phyloP scores from a whole-genome alignment of 1,284 basidiomycete genomes.

The Boletus mariae region DNA sequence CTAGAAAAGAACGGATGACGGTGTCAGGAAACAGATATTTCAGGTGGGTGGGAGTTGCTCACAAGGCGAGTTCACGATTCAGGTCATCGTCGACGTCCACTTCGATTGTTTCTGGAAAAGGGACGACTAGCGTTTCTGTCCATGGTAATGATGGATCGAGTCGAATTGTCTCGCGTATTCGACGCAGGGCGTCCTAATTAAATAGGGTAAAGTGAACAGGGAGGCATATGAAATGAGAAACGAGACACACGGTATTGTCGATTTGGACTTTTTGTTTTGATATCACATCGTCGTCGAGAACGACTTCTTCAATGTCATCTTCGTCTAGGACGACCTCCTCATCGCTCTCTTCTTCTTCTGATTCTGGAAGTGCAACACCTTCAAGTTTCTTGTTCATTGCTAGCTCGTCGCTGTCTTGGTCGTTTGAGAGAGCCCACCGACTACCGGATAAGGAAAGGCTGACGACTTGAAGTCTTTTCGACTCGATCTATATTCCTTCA shows the following conservation, averaged over 20 bases:
- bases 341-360: constrained; percentile 38
- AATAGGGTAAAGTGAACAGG: not conserved
- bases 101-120: constrained; percentile 71
- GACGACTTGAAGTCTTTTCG: constrained; percentile 14
- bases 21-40: not conserved
- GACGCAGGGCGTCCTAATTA: constrained; percentile 68
- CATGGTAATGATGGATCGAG: constrained; percentile 76
- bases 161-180: constrained; percentile 77
- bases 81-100: constrained; percentile 87
- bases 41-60: constrained; percentile 22
- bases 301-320: constrained; percentile 59
- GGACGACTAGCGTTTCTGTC: constrained; percentile 80
- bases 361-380: constrained; percentile 8
- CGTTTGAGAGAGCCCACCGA: not conserved
- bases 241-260: constrained; percentile 66
- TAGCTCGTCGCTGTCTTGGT: not conserved
- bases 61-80: constrained; percentile 94
- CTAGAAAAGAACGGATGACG: constrained; percentile 38
- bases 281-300: constrained; percentile 73
- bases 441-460: constrained; percentile 20
- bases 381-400: constrained; percentile 15
- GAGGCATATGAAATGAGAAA: not conserved
- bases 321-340: constrained; percentile 68
- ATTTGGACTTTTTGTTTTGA: constrained; percentile 80
- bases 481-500: not conserved